Evolutionary conservation across 345 rosid species (phyloP).

Genomic region (Anacardium occidentale): DNA sequence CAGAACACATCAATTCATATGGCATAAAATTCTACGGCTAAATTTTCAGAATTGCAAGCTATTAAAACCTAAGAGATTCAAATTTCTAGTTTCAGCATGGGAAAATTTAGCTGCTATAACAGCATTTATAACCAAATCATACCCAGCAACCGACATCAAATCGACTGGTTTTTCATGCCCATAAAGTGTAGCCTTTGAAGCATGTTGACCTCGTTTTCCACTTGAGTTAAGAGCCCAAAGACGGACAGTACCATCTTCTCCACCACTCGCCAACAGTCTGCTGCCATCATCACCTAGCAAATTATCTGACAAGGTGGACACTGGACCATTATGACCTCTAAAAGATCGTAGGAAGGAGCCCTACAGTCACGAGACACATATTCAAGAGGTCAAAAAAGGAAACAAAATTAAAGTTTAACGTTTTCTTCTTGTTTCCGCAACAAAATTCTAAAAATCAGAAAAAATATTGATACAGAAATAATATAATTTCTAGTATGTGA

Average conservation of each 20-base stretch:
- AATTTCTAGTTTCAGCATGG: conserved; percentile 4
- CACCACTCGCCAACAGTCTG: conserved; percentile 64
- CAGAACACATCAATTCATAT: background rate
- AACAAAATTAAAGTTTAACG: background rate
- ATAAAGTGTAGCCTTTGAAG: conserved; percentile 56
- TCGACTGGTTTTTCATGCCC: conserved; percentile 63
- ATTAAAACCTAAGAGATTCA: background rate
- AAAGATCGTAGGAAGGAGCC: conserved; percentile 55
- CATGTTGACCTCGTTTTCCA: conserved; percentile 54
- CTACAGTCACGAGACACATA: conserved; percentile 27
- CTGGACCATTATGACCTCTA: conserved; percentile 61
- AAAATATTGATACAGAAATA: background rate
- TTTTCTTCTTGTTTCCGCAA: background rate
- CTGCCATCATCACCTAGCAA: conserved; percentile 47
- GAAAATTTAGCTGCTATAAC: conserved; percentile 13
- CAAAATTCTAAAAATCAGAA: background rate
- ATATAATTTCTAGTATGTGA: background rate
- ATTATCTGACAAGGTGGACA: conserved; percentile 54
- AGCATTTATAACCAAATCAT: conserved; percentile 22
- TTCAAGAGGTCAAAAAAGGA: background rate
- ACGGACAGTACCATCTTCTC: conserved; percentile 68
- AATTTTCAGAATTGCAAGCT: background rate
- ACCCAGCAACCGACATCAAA: conserved; percentile 65
- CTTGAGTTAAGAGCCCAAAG: conserved; percentile 66
- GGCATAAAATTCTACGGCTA: background rate